Percentiles rank a stretch among this genome's conserved stretches.
phyloP scores from a whole-genome alignment of 306 rosid genomes.

The Fragaria ananassa region DNA sequence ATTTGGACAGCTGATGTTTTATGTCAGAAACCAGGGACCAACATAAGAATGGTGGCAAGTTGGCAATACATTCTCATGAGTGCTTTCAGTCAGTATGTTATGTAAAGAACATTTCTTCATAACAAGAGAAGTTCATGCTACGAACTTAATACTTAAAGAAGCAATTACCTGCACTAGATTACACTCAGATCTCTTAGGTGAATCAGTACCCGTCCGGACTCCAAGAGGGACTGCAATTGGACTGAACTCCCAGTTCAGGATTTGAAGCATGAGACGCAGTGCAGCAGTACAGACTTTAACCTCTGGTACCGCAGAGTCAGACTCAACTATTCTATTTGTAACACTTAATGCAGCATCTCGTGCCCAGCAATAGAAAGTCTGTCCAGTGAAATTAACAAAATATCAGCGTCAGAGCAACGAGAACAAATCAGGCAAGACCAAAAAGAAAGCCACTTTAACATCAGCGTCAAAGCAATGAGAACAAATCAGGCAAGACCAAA shows the following conservation, averaged over 20 bases:
- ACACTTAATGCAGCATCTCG: constrained; percentile 83
- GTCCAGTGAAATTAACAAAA: constrained; percentile 15
- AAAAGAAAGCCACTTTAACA: no score
- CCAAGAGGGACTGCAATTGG: constrained; percentile 55
- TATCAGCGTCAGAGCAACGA: constrained; percentile 1
- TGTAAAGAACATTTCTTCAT: background rate
- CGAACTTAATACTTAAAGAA: background rate
- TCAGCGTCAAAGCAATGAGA: background rate
- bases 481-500: no score
- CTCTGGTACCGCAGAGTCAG: constrained; percentile 67
- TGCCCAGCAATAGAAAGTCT: constrained; percentile 85
- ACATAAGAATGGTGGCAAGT: background rate
- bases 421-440: no score
- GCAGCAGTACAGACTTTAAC: constrained; percentile 82
- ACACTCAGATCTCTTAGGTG: constrained; percentile 67
- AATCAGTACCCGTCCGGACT: constrained; percentile 60
- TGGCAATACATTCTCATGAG: background rate
- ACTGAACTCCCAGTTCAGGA: constrained; percentile 91
- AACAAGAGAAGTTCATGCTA: background rate
- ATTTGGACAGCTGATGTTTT: background rate
- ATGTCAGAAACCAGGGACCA: background rate
- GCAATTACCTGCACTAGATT: constrained; percentile 73
- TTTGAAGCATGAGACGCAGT: constrained; percentile 86
- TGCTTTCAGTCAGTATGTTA: background rate
- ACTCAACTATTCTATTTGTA: constrained; percentile 69